Base-by-base conservation (phyloP, 768 basidiomycete species). In the Termitomyces sp. region DNA sequence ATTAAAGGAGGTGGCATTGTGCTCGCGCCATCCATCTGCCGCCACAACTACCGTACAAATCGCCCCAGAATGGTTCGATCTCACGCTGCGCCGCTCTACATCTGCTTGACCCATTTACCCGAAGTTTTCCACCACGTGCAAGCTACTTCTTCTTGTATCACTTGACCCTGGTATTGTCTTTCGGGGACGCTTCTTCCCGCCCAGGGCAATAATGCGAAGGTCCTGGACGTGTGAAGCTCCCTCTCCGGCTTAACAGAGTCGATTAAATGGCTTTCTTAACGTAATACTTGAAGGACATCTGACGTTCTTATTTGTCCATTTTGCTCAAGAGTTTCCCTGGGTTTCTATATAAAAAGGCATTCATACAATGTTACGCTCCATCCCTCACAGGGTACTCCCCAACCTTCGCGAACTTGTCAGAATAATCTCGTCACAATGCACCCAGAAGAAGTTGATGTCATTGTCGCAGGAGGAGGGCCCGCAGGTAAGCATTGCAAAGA, bases 391-490 rank as follows among this genome's bases (percentile, higher is more conserved):
- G 26, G 20, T 36, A 40, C 18, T 20, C 14, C n/a, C 4, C 20
- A 35, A 45, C 43, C 13, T 26, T 30, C 20, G 53, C 44, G 22
- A 51, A 51, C 18, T 6, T 40, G 4, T 24, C 13, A 9, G 8
- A 32, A 20, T 26, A 18, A 7, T 28, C 5, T 30, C 30, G 24
- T 43, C 26, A 12, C 16, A 26, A 79, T 78, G 76, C 85, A 85
- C 66, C 84, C 84, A 58, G 80, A 86, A 66, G 85, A 86, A 78
- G 86, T 88, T 69, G 86, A 87, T 72, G 74, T 87, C 57, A 86
- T 88, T 61, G 83, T 88, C 56, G 77, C 76, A 59, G 86, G 86
- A 67, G 85, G 85, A 70, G 85, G 85, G 59, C 85, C 85, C 20
- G 84, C 85, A 68, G 81, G 82, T 79, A 63, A 45, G 63, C 2